Percentiles rank a stretch among this genome's conserved stretches.
phyloP scores from a whole-genome alignment of 805 yeast species.

The Yarrowia bubula region DNA sequence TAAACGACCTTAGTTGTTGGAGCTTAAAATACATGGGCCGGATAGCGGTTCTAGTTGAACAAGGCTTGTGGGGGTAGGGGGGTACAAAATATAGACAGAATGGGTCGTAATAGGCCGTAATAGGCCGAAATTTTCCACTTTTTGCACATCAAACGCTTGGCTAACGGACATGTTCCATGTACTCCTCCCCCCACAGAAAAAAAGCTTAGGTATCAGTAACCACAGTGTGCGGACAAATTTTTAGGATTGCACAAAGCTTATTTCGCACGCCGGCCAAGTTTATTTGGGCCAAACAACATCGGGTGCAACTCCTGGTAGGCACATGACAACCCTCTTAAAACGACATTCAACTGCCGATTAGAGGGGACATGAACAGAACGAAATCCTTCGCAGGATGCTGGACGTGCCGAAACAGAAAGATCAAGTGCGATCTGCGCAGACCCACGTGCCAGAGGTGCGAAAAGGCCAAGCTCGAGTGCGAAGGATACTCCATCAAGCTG shows the following conservation, averaged over 20 bases:
- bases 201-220: neutral
- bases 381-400: slow-evolving; percentile 88
- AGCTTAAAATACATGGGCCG: neutral
- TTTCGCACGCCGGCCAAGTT: too few relatives aligned
- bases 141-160: neutral
- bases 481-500: slow-evolving; percentile 78
- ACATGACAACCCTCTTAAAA: neutral
- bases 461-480: slow-evolving; percentile 65
- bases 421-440: slow-evolving; percentile 70
- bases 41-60: neutral
- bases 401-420: slow-evolving; percentile 77
- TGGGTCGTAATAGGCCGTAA: too few relatives aligned
- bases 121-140: too few relatives aligned
- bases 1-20: neutral
- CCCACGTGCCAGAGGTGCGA: slow-evolving; percentile 74
- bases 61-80: too few relatives aligned
- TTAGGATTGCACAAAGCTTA: neutral
- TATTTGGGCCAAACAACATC: neutral
- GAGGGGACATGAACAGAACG: slow-evolving; percentile 41
- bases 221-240: slow-evolving; percentile 5
- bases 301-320: neutral
- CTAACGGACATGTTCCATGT: neutral
- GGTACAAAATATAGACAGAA: too few relatives aligned
- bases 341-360: slow-evolving; percentile 20
- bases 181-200: neutral